Conservation (phyloP, 2,329 filamentous ascomycete genomes). For the Cadophora gregata region DNA sequence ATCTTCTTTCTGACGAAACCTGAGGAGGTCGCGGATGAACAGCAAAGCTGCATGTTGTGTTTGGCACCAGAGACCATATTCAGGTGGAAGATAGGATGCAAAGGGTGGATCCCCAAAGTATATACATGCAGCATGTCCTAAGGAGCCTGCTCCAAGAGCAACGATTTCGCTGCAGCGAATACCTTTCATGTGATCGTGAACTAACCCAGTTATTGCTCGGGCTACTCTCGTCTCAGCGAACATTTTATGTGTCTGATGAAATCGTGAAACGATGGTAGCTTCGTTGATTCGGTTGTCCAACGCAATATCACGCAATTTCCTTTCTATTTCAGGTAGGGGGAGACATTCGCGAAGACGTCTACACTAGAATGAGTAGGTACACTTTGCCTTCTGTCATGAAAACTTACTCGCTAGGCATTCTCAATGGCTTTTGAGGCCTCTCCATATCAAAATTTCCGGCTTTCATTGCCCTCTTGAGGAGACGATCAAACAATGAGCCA, state of each 20-base stretch:
- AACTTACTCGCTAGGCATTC: not conserved
- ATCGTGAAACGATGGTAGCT: too few species aligned
- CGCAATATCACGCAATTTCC: too few species aligned
- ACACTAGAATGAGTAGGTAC: too few species aligned
- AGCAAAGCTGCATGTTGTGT: not conserved
- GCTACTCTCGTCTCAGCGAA: not conserved
- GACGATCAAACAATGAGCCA: too few species aligned
- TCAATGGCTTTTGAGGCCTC: not conserved
- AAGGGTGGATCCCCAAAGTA: not conserved
- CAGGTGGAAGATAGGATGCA: not conserved
- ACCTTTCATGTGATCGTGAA: not conserved
- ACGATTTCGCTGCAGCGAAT: not conserved
- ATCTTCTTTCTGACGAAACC: too few species aligned
- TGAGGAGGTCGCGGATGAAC: not conserved
- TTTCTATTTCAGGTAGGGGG: too few species aligned
- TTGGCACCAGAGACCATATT: not conserved
- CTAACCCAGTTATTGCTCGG: not conserved
- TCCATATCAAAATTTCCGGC: not conserved
- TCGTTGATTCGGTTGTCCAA: too few species aligned
- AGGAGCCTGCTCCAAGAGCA: not conserved
- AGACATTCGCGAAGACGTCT: too few species aligned
- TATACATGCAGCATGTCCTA: not conserved
- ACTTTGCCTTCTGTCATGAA: too few species aligned
- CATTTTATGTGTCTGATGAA: too few species aligned
- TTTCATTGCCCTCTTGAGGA: too few species aligned